phyloP scores from a whole-genome alignment of 768 basidiomycete genomes.

The Termitomyces sp. region DNA sequence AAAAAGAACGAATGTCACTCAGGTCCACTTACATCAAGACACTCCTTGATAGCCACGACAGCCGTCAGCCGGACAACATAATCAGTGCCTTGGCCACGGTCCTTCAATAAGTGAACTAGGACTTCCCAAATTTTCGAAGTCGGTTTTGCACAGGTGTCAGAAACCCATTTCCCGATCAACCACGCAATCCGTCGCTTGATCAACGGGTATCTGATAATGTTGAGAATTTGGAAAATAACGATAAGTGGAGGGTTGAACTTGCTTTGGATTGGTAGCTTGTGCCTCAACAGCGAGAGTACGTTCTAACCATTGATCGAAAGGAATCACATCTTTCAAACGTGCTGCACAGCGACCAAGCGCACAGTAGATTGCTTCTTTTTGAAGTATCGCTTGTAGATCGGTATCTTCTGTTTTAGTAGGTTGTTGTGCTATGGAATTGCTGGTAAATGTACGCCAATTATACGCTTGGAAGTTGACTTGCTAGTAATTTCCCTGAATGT shows the following conservation, averaged over 20 bases:
- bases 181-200: slow-evolving; percentile 94
- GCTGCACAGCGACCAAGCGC: slow-evolving; percentile 79
- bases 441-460: neutral
- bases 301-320: slow-evolving; percentile 67
- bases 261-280: slow-evolving; percentile 55
- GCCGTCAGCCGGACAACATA: slow-evolving; percentile 84
- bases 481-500: slow-evolving; percentile 60
- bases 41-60: slow-evolving; percentile 71
- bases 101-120: slow-evolving; percentile 68
- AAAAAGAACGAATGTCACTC: neutral
- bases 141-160: slow-evolving; percentile 55
- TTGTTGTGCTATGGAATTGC: slow-evolving; percentile 31
- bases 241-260: slow-evolving; percentile 13
- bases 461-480: slow-evolving; percentile 24
- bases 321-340: slow-evolving; percentile 54
- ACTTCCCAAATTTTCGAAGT: slow-evolving; percentile 73
- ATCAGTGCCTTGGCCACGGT: slow-evolving; percentile 67
- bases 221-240: slow-evolving; percentile 5
- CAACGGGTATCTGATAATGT: slow-evolving; percentile 65
- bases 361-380: slow-evolving; percentile 86
- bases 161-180: slow-evolving; percentile 87
- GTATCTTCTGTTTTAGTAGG: slow-evolving; percentile 7
- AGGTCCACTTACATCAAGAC: slow-evolving; percentile 65
- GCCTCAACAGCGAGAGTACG: slow-evolving; percentile 56
- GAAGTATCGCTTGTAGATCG: slow-evolving; percentile 56